Base-by-base conservation (phyloP, 495 filamentous ascomycete genomes). In the Annulohypoxylon nitens region DNA sequence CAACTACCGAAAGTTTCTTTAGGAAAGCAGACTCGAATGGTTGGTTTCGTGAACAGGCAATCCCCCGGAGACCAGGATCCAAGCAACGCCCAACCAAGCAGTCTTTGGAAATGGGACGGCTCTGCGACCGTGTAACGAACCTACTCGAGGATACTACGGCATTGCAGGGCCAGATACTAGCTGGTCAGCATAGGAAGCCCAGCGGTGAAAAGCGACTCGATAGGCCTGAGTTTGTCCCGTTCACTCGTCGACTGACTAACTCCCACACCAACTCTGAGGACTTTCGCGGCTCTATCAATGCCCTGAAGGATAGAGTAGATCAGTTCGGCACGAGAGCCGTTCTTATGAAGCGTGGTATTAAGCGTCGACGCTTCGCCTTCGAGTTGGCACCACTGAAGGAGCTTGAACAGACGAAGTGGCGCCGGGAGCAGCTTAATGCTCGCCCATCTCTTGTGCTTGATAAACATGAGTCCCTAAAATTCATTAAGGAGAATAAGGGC, bases 171-270 rank as follows among this genome's bases (percentile, higher is more conserved):
- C 45, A 47, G 33, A n/a, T 64, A 2, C 61, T 64, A 7, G 61
- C 61, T 1, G 61, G 61, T 14, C 61, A 64, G 16, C 50, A 53
- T 30, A 12, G 30, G 20, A 33, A 36, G 20, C 61, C 61, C 8
- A 8, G 23, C 2, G 61, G 26, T 14, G 36, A 39, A 16, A n/a
- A 6, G 16, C 61, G 33, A 5, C 61, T 64, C 20, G 3, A 64
- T 3, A 4, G 9, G 0, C 57, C 57, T 0, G 6, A 11, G 2
- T 12, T 23, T n/a, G 18, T 5, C 2, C 55, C 33, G 0, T 59
- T n/a, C 14, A 5, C 8, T 1, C 3, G 0, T 20, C 55, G 60
- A 11, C 43, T 26, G 30, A 5, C 41, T 12, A 3, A 30, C 30
- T 30, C 30, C 60, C 5, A 3, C 18, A 3, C 43, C 41, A 64